These are phyloP conservation scores for Trichophyton simii DNA, from an alignment of 2,329 filamentous ascomycete genomes.

Conservation along the genomic window DNA sequence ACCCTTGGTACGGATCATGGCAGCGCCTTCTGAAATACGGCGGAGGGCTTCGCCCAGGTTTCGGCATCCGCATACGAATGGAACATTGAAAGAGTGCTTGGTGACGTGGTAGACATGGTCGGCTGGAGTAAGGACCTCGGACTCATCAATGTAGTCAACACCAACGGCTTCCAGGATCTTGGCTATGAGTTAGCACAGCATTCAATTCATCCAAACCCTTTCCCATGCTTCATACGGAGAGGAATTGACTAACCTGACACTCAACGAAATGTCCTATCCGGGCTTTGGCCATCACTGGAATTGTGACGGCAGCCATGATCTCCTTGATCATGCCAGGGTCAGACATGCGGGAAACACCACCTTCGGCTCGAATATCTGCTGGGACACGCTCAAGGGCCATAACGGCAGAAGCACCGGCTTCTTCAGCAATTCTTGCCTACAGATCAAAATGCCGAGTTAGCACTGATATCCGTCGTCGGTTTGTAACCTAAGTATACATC, in stretches of 20 bases:
- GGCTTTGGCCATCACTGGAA: constrained; percentile 98
- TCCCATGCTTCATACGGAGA: neutral
- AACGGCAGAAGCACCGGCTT: constrained; percentile 88
- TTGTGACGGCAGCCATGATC: constrained; percentile 89
- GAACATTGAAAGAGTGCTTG: constrained; percentile 68
- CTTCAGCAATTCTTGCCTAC: constrained; percentile 87
- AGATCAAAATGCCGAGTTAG: constrained; percentile 5
- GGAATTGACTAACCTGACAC: constrained; percentile 51
- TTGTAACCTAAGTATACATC: neutral
- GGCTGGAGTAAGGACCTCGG: constrained; percentile 90
- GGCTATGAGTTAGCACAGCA: neutral
- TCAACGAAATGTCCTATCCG: constrained; percentile 97
- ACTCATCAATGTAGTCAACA: constrained; percentile 97
- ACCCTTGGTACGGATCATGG: constrained; percentile 98
- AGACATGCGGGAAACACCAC: constrained; percentile 93
- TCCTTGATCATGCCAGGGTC: constrained; percentile 89
- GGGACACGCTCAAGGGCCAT: constrained; percentile 98
- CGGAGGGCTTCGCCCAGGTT: constrained; percentile 88
- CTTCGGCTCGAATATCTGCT: constrained; percentile 83
- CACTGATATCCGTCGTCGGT: neutral
- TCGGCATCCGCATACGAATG: constrained; percentile 93
- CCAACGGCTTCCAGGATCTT: constrained; percentile 83
- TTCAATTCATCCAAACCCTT: neutral
- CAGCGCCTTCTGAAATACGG: constrained; percentile 81
- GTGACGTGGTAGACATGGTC: constrained; percentile 85